Evolutionary conservation across 2,329 filamentous ascomycete genomes (phyloP).

Genomic region (Trichoderma sp.): DNA sequence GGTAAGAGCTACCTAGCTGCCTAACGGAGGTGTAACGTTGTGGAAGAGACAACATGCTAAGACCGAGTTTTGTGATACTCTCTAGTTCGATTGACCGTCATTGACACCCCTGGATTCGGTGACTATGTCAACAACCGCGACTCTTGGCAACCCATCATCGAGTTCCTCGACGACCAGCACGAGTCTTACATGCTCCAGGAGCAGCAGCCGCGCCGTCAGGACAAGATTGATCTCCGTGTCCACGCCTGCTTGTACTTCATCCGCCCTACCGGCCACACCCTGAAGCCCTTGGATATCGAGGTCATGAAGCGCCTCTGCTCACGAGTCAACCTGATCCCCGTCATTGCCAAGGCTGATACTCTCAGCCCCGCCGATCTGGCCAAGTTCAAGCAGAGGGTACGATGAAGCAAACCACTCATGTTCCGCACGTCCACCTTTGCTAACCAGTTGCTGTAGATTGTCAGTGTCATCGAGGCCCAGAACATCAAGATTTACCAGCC

Average conservation of each 20-base stretch:
- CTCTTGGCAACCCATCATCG: constrained; percentile 99
- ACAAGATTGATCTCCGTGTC: constrained; percentile 99
- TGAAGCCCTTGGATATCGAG: constrained; percentile 98
- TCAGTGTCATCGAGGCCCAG: constrained; percentile 93
- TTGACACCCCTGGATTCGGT: constrained; percentile 97
- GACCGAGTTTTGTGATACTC: neutral
- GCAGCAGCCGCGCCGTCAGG: constrained; percentile 94
- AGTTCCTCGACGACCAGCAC: constrained; percentile 99
- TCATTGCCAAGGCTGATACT: constrained; percentile 98
- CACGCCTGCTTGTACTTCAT: constrained; percentile 99
- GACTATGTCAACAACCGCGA: constrained; percentile 99
- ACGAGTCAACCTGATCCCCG: constrained; percentile 96
- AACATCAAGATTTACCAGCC: constrained; percentile 99
- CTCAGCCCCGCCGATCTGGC: constrained; percentile 88
- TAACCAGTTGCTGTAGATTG: constrained; percentile 62
- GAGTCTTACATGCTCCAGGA: constrained; percentile 99
- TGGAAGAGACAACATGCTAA: neutral
- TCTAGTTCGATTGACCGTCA: constrained; percentile 93
- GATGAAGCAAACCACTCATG: constrained; percentile 33
- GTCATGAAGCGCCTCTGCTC: constrained; percentile 99
- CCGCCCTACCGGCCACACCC: constrained; percentile 93
- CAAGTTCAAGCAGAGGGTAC: constrained; percentile 93
- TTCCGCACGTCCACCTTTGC: constrained; percentile 27
- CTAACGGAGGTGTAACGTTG: neutral
- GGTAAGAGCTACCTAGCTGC: constrained; percentile 54